phyloP scores from a whole-genome alignment of 2,329 filamentous ascomycete genomes.

The Verticillium nubilum region DNA sequence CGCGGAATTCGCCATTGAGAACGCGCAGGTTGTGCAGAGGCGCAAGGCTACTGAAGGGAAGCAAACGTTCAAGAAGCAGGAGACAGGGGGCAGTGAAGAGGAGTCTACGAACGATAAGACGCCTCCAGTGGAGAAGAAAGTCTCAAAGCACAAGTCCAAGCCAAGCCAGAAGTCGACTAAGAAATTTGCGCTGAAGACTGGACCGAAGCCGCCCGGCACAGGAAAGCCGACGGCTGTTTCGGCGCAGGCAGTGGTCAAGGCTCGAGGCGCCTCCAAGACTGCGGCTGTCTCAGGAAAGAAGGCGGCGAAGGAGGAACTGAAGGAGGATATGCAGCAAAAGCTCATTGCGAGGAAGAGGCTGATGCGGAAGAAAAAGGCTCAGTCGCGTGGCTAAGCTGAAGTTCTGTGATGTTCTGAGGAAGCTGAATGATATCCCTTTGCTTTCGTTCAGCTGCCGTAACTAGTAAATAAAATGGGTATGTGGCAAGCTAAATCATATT shows the following conservation, averaged over 20 bases:
- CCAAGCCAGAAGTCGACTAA: conserved; percentile 28
- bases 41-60: conserved; percentile 39
- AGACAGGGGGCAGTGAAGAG: conserved; percentile 19
- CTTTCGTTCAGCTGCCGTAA: background rate
- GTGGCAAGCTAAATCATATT: too few species aligned
- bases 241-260: conserved; percentile 1
- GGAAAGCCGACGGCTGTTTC: conserved; percentile 8
- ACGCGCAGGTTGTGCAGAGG: conserved; percentile 87
- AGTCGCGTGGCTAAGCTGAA: conserved; percentile 22
- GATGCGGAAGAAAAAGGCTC: conserved; percentile 64
- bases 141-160: conserved; percentile 22
- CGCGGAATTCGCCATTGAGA: conserved; percentile 97
- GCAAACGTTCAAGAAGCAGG: conserved; percentile 13
- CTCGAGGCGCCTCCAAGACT: background rate
- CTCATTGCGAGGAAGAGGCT: conserved; percentile 83
- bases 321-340: conserved; percentile 51
- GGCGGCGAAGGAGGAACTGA: conserved; percentile 15
- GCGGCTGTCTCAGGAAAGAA: background rate
- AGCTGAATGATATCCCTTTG: conserved; percentile 1
- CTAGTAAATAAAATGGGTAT: background rate
- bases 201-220: conserved; percentile 23
- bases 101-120: conserved; percentile 22
- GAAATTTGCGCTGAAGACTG: conserved; percentile 22
- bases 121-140: conserved; percentile 20
- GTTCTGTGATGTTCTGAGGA: background rate